These are phyloP conservation scores for Podospora tetraspora DNA, from an alignment of 495 filamentous ascomycete genomes.

Conservation along the genomic window DNA sequence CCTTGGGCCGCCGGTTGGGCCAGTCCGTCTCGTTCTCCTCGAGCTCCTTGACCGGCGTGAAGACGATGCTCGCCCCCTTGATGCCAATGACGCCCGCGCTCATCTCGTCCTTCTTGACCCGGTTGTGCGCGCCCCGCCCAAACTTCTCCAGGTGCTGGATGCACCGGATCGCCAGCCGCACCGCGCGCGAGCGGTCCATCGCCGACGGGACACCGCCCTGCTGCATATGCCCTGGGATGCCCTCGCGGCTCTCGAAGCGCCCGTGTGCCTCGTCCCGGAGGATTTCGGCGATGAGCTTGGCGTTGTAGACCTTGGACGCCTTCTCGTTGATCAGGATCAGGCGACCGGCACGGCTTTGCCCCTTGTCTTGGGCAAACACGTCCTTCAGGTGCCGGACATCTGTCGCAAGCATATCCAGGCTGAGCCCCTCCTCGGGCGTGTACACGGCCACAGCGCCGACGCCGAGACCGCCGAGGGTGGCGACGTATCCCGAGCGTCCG, in stretches of 20 bases:
- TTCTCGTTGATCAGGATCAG: constrained; percentile 93
- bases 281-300: constrained; percentile 89
- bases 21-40: constrained; percentile 91
- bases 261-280: constrained; percentile 90
- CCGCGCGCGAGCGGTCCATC: constrained; percentile 92
- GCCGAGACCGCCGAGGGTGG: constrained; percentile 79
- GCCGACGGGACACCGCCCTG: constrained; percentile 90
- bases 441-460: constrained; percentile 95
- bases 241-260: constrained; percentile 87
- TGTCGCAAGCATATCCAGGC: constrained; percentile 82
- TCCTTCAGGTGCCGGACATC: constrained; percentile 89
- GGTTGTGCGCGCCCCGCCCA: constrained; percentile 57
- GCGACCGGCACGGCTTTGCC: constrained; percentile 86
- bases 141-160: constrained; percentile 83
- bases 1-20: constrained; percentile 76
- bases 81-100: constrained; percentile 84
- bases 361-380: constrained; percentile 78
- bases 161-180: constrained; percentile 85
- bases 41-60: constrained; percentile 67
- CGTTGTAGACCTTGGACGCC: constrained; percentile 82
- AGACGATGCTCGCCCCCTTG: constrained; percentile 80
- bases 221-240: constrained; percentile 94
- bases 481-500: constrained; percentile 88
- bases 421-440: constrained; percentile 93
- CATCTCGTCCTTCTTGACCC: constrained; percentile 63